Evolutionary conservation across 768 basidiomycete genomes (phyloP).

Genomic region (Myochromella boudieri): DNA sequence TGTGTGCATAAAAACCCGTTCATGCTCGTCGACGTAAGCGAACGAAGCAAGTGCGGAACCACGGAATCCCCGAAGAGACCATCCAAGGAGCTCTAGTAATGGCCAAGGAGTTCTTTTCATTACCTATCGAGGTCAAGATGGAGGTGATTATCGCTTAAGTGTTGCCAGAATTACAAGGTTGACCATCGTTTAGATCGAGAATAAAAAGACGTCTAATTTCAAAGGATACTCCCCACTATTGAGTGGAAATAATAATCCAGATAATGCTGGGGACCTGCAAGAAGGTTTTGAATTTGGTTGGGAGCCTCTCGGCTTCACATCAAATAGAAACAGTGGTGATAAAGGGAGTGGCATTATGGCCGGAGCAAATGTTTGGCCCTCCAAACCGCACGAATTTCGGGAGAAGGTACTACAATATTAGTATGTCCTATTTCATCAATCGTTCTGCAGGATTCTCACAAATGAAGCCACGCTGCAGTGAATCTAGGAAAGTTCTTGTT

Average conservation of each 20-base stretch:
- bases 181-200: constrained; percentile 52
- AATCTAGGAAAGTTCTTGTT: constrained; percentile 65
- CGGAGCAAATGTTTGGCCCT: constrained; percentile 80
- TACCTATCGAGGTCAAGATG: constrained; percentile 64
- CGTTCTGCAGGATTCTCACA: background rate
- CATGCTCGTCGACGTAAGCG: background rate
- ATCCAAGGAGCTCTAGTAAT: constrained; percentile 45
- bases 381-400: constrained; percentile 58
- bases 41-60: constrained; percentile 64
- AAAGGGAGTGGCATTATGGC: constrained; percentile 56
- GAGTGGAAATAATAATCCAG: constrained; percentile 73
- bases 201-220: constrained; percentile 67
- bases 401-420: constrained; percentile 63
- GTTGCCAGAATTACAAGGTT: background rate
- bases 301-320: constrained; percentile 43
- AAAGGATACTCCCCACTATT: constrained; percentile 73
- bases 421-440: constrained; percentile 34
- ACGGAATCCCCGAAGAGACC: constrained; percentile 59
- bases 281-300: constrained; percentile 89
- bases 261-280: constrained; percentile 82
- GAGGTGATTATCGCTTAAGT: constrained; percentile 54
- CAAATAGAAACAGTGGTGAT: constrained; percentile 26
- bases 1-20: constrained; percentile 22
- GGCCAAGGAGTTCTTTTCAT: constrained; percentile 65
- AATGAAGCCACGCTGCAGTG: constrained; percentile 34